Evolutionary conservation across 2,329 filamentous ascomycete species (phyloP).

Genomic region (Trichoderma sp.): DNA sequence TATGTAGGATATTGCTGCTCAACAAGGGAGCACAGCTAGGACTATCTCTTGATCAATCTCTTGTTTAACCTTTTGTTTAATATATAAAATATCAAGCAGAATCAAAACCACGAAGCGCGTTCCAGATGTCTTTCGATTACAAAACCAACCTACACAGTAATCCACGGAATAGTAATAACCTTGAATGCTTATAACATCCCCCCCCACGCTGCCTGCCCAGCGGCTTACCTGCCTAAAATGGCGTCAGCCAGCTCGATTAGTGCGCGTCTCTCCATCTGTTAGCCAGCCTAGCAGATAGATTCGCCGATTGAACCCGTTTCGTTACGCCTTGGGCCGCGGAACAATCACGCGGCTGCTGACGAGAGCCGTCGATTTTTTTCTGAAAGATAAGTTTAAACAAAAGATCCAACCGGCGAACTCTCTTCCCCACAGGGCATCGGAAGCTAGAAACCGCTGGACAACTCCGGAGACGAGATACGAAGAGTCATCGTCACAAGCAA

Average conservation of each 20-base stretch:
- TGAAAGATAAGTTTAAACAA: constrained; percentile 6
- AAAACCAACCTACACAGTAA: neutral
- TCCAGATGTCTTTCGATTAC: too few relatives aligned
- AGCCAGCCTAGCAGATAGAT: neutral
- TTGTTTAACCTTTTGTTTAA: neutral
- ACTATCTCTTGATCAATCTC: neutral
- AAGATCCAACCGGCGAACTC: neutral
- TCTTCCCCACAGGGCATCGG: neutral
- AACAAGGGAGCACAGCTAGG: neutral
- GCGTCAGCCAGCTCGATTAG: neutral
- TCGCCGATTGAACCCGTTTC: neutral
- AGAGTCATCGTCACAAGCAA: neutral
- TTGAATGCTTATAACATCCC: neutral
- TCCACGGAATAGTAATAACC: too few relatives aligned
- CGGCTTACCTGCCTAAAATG: neutral
- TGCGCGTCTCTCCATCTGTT: neutral
- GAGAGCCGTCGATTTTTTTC: neutral
- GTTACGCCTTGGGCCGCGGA: constrained; percentile 5
- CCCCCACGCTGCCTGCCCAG: neutral
- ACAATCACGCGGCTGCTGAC: constrained; percentile 15
- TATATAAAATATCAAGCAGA: neutral
- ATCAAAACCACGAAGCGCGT: neutral
- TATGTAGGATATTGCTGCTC: neutral
- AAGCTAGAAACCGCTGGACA: neutral
- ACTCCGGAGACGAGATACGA: neutral